Evolutionary conservation across 2,329 filamentous ascomycete species (phyloP), one percentile per base, ranked within the genome.

Genomic region (Colletotrichum plurivorum): DNA sequence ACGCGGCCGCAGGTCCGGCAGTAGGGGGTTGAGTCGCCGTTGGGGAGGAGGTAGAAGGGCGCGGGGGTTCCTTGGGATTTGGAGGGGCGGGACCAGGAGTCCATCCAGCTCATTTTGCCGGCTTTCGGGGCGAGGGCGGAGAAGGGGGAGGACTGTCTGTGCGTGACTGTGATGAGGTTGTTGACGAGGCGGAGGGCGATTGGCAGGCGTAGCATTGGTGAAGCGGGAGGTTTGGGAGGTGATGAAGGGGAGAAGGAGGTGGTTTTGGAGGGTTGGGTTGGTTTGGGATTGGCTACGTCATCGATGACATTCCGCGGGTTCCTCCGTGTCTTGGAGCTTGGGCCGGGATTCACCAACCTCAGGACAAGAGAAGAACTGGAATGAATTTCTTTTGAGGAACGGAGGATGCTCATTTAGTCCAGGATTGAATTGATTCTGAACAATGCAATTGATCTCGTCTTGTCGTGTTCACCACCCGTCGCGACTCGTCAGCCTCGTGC

Each of bases 1-100:
- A 88, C 82, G 48, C 88, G 81, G 1, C 89, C 88, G 71, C 88
- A 90, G 13, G 84, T 84, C 69, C 84, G 84, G 72, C 87, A 89
- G 75, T 90, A 90, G 1, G 84, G 83, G 0, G 84, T 84, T 27
- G 79, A 75, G 55, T 87, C 85, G 51, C 82, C 82, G 2, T 81
- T 79, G 0, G 78, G 75, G 1, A 81, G 80, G 27, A 90, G 79
- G 73, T 90, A 90, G 56, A 85, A 83, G 0, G 88, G 88, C 10
- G 85, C 83, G 12, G 87, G 88, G 0, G 78, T 80, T 7, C 81
- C 76, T 71, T 82, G 79, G 12, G 76, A 76, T 58, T 83, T 83
- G 51, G 74, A 75, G 0, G 81, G 81, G 0, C 80, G 78, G 7
- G 78, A 81, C 79, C 80, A 83, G 13, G 78, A 79, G 73, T 81